Conservation (phyloP, 768 basidiomycete genomes). For the Kwoniella pini region DNA sequence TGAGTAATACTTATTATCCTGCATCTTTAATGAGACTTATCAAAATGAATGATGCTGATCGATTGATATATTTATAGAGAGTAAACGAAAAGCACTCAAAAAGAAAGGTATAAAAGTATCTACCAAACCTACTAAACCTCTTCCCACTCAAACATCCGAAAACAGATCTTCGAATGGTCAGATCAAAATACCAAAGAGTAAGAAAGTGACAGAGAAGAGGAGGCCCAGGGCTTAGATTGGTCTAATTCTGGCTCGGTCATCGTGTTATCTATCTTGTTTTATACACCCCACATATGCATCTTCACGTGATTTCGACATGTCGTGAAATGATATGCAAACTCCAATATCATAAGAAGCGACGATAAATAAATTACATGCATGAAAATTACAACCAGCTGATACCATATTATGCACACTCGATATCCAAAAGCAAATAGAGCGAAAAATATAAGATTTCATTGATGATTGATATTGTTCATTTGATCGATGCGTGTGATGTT, state of each 20-base stretch:
- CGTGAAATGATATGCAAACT: too few relatives aligned
- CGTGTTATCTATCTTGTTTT: too few relatives aligned
- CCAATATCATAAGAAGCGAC: too few relatives aligned
- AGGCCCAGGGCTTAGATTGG: conserved; percentile 15
- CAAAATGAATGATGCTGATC: background rate
- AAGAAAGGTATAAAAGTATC: conserved; percentile 57
- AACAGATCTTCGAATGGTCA: conserved; percentile 11
- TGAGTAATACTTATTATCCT: conserved; percentile 55
- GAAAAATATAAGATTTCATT: too few relatives aligned
- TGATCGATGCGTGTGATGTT: too few relatives aligned
- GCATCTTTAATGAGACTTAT: conserved; percentile 1
- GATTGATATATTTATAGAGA: conserved; percentile 58
- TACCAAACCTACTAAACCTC: conserved; percentile 14
- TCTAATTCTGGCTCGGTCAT: too few relatives aligned
- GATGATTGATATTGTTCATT: too few relatives aligned
- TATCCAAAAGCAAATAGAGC: too few relatives aligned
- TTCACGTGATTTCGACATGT: too few relatives aligned
- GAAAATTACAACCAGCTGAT: background rate
- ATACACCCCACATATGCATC: too few relatives aligned
- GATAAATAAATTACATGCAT: conserved; percentile 3
- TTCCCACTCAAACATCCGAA: conserved; percentile 1
- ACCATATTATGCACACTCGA: too few relatives aligned
- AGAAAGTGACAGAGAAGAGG: conserved; percentile 37
- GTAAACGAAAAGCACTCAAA: conserved; percentile 56
- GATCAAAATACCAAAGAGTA: conserved; percentile 37